Base-by-base conservation (phyloP, 805 yeast genomes). In the Saccharomycopsis fodiens region DNA sequence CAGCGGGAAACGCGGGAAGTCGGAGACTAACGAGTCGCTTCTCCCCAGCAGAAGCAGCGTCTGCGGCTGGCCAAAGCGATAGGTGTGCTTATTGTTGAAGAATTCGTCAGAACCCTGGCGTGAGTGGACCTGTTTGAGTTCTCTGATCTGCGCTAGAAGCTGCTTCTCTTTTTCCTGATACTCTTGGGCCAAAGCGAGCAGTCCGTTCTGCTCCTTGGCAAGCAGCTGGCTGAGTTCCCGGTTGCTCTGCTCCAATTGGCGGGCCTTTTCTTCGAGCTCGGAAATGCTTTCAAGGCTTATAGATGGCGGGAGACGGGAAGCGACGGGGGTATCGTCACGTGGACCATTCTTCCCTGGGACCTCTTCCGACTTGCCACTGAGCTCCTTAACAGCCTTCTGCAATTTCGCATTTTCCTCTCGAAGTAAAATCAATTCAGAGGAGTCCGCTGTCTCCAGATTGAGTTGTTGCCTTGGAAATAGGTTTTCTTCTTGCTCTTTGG, bases 21-120 rank as follows among this genome's bases (percentile, higher is more conserved):
- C 22, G 25, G 48, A 45, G 41, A 31, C 34, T 3, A 44, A 23
- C 3, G 48, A 45, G 22, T 39, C 37, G 23, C 48, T 45, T 41
- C 48, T 40, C 20, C 41, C 36, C 5, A 45, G 35, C 13, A 37
- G 36, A 8, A 41, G 20, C 5, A 31, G 16, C 21, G 47, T 39
- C 10, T 3, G 21, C 20, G 34, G 22, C 39, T 39, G 32, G 7
- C 42, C 47, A 38, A 44, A 44, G 32, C 45, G 8, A n/a, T 42
- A 42, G 25, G 22, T 27, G 2, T 41, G 44, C 41, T 39, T 39
- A 6, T 31, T 15, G 6, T 15, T 6, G 32, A 19, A 37, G 10
- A 42, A 35, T 16, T 42, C 46, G 19, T 42, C 46, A 4, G 46
- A 42, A 10, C 17, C 12, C 3, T n/a, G 25, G 29, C 37, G 25